Conservation (phyloP, 2,329 filamentous ascomycete species). For the Fusarium ambrosium region DNA sequence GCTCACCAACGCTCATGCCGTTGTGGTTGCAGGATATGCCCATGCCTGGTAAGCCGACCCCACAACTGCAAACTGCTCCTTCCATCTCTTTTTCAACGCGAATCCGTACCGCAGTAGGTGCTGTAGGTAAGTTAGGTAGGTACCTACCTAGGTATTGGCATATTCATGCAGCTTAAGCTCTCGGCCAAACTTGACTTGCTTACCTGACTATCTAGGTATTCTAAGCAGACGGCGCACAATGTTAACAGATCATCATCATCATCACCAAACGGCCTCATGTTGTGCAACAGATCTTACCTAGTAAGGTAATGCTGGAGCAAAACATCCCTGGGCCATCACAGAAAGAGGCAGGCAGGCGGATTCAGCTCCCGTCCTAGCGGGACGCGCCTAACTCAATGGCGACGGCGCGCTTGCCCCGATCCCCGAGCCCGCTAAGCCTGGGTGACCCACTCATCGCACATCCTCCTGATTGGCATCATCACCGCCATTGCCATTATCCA, state of each 20-base stretch:
- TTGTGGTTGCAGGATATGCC: neutral
- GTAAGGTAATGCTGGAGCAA: neutral
- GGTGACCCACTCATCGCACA: conserved; percentile 33
- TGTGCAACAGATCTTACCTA: neutral
- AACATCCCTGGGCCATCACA: neutral
- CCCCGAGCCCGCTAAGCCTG: conserved; percentile 36
- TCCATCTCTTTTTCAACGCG: neutral
- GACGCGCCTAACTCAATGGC: conserved; percentile 29
- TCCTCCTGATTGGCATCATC: conserved; percentile 35
- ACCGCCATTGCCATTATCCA: conserved; percentile 9
- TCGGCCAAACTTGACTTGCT: conserved; percentile 1
- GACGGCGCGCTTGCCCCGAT: conserved; percentile 28
- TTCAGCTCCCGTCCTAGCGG: conserved; percentile 14
- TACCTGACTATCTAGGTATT: neutral
- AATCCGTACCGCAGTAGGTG: neutral
- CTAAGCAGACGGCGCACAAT: neutral
- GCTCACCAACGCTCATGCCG: neutral
- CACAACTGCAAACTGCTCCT: neutral
- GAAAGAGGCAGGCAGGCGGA: neutral
- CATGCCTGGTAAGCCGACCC: neutral
- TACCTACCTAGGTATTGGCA: neutral
- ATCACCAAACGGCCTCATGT: conserved; percentile 5
- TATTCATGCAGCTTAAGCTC: neutral
- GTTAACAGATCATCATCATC: neutral
- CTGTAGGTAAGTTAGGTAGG: neutral